These are phyloP conservation scores for Boletus reticulatus DNA, from an alignment of 768 basidiomycete species.

Conservation along the genomic window DNA sequence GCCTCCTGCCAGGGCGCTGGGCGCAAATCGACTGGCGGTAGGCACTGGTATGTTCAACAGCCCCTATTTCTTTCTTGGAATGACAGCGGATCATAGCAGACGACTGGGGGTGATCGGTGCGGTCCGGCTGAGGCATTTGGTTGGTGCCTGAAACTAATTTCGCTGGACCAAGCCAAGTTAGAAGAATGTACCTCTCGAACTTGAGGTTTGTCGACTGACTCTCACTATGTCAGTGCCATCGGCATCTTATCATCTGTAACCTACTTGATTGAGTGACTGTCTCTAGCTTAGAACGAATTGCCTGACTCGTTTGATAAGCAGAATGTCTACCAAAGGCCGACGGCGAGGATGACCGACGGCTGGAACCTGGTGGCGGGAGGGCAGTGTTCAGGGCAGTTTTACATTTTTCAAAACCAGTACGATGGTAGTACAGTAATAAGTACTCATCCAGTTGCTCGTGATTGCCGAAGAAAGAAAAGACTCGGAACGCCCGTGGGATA, in stretches of 20 bases:
- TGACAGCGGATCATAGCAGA: neutral
- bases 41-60: no score
- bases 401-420: no score
- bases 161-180: neutral
- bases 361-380: neutral
- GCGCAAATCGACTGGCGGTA: no score
- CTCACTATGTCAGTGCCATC: neutral
- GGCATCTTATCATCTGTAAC: neutral
- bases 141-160: neutral
- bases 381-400: slow-evolving; percentile 8
- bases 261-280: neutral
- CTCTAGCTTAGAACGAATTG: neutral
- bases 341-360: neutral
- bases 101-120: neutral
- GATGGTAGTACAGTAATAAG: no score
- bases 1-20: no score
- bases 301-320: neutral
- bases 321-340: neutral
- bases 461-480: neutral
- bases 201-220: no score
- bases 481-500: neutral
- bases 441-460: no score
- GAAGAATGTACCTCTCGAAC: no score
- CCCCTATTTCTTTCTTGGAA: no score
- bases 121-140: neutral